phyloP scores from a whole-genome alignment of 495 filamentous ascomycete genomes.

The Hyaloscypha variabilis region DNA sequence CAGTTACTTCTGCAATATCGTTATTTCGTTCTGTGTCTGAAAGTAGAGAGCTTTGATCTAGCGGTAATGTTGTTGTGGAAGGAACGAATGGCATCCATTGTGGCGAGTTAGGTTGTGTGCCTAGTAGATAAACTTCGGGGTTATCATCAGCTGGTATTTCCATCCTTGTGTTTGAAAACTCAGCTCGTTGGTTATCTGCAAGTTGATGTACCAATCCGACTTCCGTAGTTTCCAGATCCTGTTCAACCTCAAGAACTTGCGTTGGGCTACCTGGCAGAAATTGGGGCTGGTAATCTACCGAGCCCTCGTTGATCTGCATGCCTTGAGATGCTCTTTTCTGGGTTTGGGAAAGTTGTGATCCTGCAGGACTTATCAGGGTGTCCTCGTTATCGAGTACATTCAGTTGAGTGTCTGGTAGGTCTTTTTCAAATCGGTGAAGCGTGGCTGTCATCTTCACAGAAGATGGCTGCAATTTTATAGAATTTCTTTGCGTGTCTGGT shows the following conservation, averaged over 20 bases:
- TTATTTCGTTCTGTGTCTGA: not conserved
- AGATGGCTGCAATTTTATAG: not conserved
- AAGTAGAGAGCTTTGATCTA: not conserved
- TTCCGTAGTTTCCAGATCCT: not conserved
- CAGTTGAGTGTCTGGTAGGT: not conserved
- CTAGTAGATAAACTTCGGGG: not conserved
- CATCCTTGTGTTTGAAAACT: not conserved
- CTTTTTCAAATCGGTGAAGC: not conserved
- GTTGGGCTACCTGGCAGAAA: not conserved
- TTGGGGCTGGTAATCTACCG: not conserved
- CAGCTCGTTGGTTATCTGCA: not conserved
- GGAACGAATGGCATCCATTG: not conserved
- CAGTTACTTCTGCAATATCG: not conserved
- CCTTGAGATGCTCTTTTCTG: not conserved
- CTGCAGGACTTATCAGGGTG: not conserved
- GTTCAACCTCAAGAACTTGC: not conserved
- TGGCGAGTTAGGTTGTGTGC: not conserved
- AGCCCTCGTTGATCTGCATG: not conserved
- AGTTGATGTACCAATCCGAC: not conserved
- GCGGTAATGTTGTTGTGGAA: not conserved
- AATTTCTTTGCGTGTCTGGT: not conserved
- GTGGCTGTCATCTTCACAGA: not conserved
- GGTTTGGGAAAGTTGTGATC: constrained; percentile 3
- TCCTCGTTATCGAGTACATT: not conserved
- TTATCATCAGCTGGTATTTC: not conserved